phyloP scores from a whole-genome alignment of 176 grass and related monocot species.

The Elaeis guineensis region DNA sequence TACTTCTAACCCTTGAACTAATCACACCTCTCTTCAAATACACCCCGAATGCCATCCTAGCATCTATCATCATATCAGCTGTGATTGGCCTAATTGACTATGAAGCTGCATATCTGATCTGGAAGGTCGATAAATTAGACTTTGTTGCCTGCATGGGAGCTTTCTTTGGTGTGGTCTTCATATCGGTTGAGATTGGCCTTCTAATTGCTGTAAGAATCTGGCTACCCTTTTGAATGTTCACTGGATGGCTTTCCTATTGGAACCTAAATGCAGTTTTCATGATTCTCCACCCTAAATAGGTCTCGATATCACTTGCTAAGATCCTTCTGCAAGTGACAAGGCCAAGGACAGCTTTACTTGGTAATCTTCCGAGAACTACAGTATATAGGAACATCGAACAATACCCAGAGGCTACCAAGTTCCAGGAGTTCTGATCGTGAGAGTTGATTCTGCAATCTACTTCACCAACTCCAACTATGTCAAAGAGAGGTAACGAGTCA shows the following conservation, averaged over 20 bases:
- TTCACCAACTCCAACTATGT: conserved; percentile 98
- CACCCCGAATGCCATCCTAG: conserved; percentile 79
- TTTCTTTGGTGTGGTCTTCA: conserved; percentile 78
- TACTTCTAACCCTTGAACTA: conserved; percentile 74
- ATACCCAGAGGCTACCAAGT: conserved; percentile 78
- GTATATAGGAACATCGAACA: conserved; percentile 83
- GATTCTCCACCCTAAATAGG: conserved; percentile 24
- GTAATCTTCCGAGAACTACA: conserved; percentile 72
- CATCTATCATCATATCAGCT: conserved; percentile 80
- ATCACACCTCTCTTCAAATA: conserved; percentile 97
- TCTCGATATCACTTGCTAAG: conserved; percentile 80
- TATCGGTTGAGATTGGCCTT: conserved; percentile 82
- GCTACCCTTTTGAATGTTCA: too few species aligned
- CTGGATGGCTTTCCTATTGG: too few species aligned
- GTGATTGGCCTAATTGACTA: conserved; percentile 73
- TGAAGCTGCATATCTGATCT: conserved; percentile 76
- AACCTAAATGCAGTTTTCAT: too few species aligned
- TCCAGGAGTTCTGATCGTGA: conserved; percentile 62
- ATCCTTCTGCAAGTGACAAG: conserved; percentile 98
- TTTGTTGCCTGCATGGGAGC: conserved; percentile 96
- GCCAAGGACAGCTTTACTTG: conserved; percentile 75
- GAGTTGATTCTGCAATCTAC: conserved; percentile 92
- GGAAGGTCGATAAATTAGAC: conserved; percentile 97
- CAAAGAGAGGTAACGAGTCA: conserved; percentile 50
- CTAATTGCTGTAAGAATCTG: conserved; percentile 70